Evolutionary conservation across 1,284 basidiomycete genomes (phyloP).

Genomic region (Ustilago tritici): DNA sequence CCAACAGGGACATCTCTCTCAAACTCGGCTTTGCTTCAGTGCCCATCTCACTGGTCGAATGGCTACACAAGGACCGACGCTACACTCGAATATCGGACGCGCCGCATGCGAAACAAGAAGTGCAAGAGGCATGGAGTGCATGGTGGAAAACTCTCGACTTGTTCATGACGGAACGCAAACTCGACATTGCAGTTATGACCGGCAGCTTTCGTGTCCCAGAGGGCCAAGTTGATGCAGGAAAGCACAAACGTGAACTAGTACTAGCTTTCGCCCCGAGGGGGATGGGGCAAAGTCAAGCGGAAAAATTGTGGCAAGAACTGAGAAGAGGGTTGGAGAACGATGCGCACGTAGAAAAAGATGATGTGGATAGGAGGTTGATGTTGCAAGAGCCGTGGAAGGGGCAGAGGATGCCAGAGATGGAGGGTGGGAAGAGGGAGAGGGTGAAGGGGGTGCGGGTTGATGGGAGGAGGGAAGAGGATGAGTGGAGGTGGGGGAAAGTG

Average conservation of each 20-base stretch:
- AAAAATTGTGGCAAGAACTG: conserved; percentile 33
- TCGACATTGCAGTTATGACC: conserved; percentile 59
- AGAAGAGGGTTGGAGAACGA: conserved; percentile 24
- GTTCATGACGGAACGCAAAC: conserved; percentile 54
- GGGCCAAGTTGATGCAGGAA: conserved; percentile 46
- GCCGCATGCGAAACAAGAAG: conserved; percentile 30
- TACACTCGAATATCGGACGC: conserved; percentile 9
- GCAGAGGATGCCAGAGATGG: conserved; percentile 38
- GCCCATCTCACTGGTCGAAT: conserved; percentile 55
- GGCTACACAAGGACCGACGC: conserved; percentile 53
- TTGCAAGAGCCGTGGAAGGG: conserved; percentile 59
- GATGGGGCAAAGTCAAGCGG: conserved; percentile 25
- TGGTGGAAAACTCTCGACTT: conserved; percentile 54
- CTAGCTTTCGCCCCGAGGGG: conserved; percentile 40
- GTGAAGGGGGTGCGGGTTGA: conserved; percentile 46
- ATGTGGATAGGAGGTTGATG: conserved; percentile 37
- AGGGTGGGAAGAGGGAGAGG: conserved; percentile 55
- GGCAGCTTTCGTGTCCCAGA: conserved; percentile 48
- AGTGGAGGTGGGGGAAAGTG: conserved; percentile 46
- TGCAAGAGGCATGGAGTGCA: conserved; percentile 49
- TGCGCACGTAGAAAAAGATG: conserved; percentile 24
- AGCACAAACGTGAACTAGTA: conserved; percentile 60
- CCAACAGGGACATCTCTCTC: conserved; percentile 17
- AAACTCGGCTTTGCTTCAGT: conserved; percentile 56
- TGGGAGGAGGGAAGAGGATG: conserved; percentile 21